These are phyloP conservation scores for Leptoxyphium fumago DNA, from an alignment of 2,329 filamentous ascomycete species.

Conservation along the genomic window DNA sequence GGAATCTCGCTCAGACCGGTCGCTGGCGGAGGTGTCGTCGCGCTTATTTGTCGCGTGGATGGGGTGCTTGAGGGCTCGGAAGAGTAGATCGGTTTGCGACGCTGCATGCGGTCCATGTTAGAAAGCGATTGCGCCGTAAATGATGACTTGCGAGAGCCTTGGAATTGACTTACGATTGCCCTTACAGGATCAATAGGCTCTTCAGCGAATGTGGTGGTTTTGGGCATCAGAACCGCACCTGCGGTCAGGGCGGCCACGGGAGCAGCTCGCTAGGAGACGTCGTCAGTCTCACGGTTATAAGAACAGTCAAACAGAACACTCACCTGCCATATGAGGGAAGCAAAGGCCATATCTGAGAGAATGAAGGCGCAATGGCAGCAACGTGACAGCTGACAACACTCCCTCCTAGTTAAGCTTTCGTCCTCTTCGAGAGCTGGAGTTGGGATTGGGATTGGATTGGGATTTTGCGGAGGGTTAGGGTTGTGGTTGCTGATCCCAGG, in stretches of 20 bases:
- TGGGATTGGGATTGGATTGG: background rate
- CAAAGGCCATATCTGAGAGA: conserved; percentile 34
- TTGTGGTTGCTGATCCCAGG: background rate
- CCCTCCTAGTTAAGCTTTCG: background rate
- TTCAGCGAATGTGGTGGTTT: conserved; percentile 35
- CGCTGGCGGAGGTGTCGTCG: conserved; percentile 23
- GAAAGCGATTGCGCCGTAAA: background rate
- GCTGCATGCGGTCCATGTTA: conserved; percentile 10
- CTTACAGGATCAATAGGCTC: conserved; percentile 19
- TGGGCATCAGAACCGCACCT: conserved; percentile 33
- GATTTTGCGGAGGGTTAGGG: background rate
- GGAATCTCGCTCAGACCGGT: conserved; percentile 20
- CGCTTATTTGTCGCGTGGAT: conserved; percentile 21
- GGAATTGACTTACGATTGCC: conserved; percentile 11
- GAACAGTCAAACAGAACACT: conserved; percentile 8
- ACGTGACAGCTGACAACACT: background rate
- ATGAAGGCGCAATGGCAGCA: conserved; percentile 6
- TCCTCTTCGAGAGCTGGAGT: background rate
- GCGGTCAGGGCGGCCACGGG: conserved; percentile 32
- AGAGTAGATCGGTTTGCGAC: conserved; percentile 59
- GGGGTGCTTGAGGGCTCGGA: conserved; percentile 21
- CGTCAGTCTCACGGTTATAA: too few species aligned
- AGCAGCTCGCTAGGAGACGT: conserved; percentile 29
- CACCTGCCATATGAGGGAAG: conserved; percentile 39
- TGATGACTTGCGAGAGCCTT: background rate